Evolutionary conservation across 192 early-diverging fungal species (phyloP).

Genomic region (Coemansia sp.): DNA sequence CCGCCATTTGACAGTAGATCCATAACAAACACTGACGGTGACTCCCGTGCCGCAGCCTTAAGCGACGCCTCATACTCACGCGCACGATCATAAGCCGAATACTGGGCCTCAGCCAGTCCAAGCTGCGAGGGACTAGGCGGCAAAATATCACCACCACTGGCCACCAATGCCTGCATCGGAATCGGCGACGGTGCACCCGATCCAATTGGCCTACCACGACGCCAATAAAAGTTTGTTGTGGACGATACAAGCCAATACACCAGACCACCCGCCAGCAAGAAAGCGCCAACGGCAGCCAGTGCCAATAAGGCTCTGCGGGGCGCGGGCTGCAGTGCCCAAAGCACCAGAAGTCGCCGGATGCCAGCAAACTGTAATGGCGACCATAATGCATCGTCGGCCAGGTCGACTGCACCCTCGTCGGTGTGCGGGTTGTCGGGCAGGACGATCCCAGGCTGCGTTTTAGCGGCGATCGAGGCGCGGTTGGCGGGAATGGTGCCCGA

Average conservation of each 20-base stretch:
- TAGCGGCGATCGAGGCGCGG: background rate
- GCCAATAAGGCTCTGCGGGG: background rate
- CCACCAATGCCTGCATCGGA: background rate
- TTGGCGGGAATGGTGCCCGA: constrained; percentile 18
- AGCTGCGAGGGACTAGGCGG: background rate
- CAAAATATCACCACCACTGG: too few species aligned
- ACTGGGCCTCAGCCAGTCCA: constrained; percentile 1
- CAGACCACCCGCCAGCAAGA: background rate
- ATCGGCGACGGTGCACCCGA: background rate
- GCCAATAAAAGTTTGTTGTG: constrained; percentile 1
- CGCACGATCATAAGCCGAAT: background rate
- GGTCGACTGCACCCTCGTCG: constrained; percentile 3
- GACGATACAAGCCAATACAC: constrained; percentile 5
- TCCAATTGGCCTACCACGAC: background rate
- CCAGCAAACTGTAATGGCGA: constrained; percentile 37
- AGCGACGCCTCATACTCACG: background rate
- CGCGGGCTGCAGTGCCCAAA: constrained; percentile 30
- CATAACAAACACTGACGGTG: constrained; percentile 25
- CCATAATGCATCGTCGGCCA: constrained; percentile 36
- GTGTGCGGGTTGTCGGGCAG: constrained; percentile 5
- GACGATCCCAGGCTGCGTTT: constrained; percentile 9
- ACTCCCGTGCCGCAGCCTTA: background rate
- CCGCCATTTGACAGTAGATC: constrained; percentile 5
- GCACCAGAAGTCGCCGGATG: constrained; percentile 10
- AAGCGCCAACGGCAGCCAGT: background rate